Base-by-base conservation (phyloP, 192 early-diverging fungal genomes). In the Entomortierella chlamydospora region DNA sequence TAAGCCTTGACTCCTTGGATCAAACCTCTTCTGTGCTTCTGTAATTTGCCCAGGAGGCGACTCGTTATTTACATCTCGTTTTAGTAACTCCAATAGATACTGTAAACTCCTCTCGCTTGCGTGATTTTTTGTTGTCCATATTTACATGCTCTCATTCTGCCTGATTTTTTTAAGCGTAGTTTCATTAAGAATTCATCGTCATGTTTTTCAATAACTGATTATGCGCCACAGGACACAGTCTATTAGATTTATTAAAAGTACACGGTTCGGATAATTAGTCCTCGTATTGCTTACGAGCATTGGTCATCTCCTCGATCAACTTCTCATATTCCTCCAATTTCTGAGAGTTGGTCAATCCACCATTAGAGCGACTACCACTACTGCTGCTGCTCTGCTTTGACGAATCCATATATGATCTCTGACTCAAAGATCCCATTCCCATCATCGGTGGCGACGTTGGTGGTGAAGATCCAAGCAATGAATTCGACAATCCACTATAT, bases 221-320 rank as follows among this genome's bases (percentile, higher is more conserved):
- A n/a, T n/a, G n/a, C n/a, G n/a, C n/a, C n/a, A n/a, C n/a, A n/a
- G n/a, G n/a, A 50, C 15, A 50, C 18, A 50, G 7, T 50, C 17
- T n/a, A 4, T 15, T 22, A 50, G 18, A 50, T 50, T 50, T 15
- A 50, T 50, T 50, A 50, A 17, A 50, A 50, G 18, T 4, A 50
- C 2, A n/a, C 4, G 15, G 15, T 4, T 4, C 4, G 47, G 3
- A 47, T 47, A 20, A 47, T 26, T 64, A 65, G 45, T 64, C 63
- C 9, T 73, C 61, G 26, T 73, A 64, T 6, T 59, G 56, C n/a
- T 57, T 55, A 47, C 63, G 53, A 8, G 58, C 58, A 26, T 61
- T 74, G 12, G 72, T 62, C 58, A 74, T 74, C 52, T 74, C 72
- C 13, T 74, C 72, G 61, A 74, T 74, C 63, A 74, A 50, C 22